Conservation (phyloP, 169 alveolate species). For the Plasmodium fragile region DNA sequence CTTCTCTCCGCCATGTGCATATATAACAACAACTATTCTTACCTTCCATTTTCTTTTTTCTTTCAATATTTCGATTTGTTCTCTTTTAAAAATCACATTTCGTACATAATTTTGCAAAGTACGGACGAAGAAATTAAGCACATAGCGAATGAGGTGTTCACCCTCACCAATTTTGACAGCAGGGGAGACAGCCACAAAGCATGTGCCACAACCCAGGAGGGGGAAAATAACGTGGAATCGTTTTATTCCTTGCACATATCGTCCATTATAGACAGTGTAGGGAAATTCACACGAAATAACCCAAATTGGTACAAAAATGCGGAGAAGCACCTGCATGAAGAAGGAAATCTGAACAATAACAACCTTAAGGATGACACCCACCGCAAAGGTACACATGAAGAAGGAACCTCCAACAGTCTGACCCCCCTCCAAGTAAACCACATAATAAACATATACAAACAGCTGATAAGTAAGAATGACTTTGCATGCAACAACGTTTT, state of each 20-base stretch:
- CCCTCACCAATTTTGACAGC: neutral
- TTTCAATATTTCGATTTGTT: conserved; percentile 38
- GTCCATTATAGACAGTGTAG: neutral
- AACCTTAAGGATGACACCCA: neutral
- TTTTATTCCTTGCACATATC: conserved; percentile 26
- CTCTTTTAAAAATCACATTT: conserved; percentile 30
- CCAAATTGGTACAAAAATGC: neutral
- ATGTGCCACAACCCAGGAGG: neutral
- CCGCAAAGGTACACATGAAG: neutral
- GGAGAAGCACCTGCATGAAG: neutral
- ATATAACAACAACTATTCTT: conserved; percentile 53
- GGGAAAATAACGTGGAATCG: conserved; percentile 6
- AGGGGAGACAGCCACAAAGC: neutral
- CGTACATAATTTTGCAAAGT: conserved; percentile 53
- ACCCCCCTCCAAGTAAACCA: conserved; percentile 4
- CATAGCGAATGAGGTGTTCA: conserved; percentile 13
- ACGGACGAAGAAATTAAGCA: conserved; percentile 62
- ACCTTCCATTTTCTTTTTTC: conserved; percentile 57
- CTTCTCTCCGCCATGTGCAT: conserved; percentile 64
- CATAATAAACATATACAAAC: conserved; percentile 60
- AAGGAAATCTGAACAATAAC: neutral
- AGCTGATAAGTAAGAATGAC: conserved; percentile 23
- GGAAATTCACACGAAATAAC: neutral
- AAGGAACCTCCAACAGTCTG: neutral
- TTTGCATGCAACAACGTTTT: conserved; percentile 9